Percentiles rank a stretch among this genome's conserved stretches.
Conservation (phyloP, 768 basidiomycete genomes). For the Leccinum variicolor region DNA sequence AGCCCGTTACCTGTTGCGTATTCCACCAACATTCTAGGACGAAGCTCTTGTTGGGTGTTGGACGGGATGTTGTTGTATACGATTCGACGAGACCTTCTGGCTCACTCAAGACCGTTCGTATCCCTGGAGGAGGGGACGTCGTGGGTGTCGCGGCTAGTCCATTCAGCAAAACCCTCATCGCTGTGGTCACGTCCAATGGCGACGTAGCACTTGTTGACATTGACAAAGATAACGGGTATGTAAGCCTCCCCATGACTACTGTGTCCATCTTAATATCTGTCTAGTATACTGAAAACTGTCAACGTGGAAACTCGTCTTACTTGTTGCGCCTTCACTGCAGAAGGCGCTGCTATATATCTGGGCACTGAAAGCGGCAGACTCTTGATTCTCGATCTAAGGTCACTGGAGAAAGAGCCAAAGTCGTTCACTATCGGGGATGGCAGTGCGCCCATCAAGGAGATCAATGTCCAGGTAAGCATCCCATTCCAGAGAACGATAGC, state of each 20-base stretch:
- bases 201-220: constrained; percentile 61
- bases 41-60: constrained; percentile 52
- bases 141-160: constrained; percentile 61
- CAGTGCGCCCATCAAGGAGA: constrained; percentile 46
- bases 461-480: constrained; percentile 53
- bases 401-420: constrained; percentile 63
- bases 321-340: constrained; percentile 63
- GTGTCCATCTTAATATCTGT: background rate
- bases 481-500: background rate
- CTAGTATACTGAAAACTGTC: constrained; percentile 58
- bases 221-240: constrained; percentile 72
- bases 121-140: constrained; percentile 53
- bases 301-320: constrained; percentile 52
- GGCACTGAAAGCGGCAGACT: constrained; percentile 65
- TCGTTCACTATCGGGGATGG: constrained; percentile 46
- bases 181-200: constrained; percentile 53
- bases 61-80: constrained; percentile 54
- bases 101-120: constrained; percentile 49
- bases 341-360: constrained; percentile 63
- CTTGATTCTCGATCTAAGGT: constrained; percentile 60
- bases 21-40: constrained; percentile 68
- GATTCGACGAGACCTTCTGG: constrained; percentile 57
- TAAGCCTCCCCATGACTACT: background rate
- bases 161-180: constrained; percentile 72
- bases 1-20: constrained; percentile 44